These are phyloP conservation scores for Erysimum cheiranthoides DNA, from an alignment of 345 rosid genomes.

Conservation along the genomic window DNA sequence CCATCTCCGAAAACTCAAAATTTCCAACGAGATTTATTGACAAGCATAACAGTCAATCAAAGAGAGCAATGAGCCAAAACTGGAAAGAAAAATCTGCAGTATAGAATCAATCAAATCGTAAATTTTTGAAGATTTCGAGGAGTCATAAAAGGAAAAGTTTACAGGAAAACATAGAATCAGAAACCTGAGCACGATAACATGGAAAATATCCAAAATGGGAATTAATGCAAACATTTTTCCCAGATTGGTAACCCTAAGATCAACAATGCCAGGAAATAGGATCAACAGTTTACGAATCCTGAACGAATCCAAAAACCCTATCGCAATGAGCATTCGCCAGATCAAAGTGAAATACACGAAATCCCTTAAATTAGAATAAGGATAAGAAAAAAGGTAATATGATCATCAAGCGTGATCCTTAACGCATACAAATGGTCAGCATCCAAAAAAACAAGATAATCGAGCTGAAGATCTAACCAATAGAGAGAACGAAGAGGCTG, in stretches of 20 bases:
- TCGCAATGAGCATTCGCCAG: neutral
- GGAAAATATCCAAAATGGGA: neutral
- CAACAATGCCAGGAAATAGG: neutral
- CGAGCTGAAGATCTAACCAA: constrained; percentile 25
- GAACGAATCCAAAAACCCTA: constrained; percentile 10
- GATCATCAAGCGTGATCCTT: constrained; percentile 8
- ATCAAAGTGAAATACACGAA: neutral
- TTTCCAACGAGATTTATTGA: neutral
- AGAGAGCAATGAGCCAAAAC: neutral
- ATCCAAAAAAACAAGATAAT: neutral
- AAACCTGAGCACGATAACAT: neutral
- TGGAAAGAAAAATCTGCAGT: neutral
- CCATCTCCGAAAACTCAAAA: constrained; percentile 4
- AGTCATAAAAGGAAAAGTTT: neutral
- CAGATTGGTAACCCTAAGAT: constrained; percentile 7
- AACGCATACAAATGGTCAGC: neutral
- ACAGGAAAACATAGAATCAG: neutral
- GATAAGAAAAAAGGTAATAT: neutral
- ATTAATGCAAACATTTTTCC: neutral
- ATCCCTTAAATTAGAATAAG: neutral
- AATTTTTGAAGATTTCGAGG: neutral
- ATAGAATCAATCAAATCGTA: neutral
- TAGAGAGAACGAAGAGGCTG: neutral
- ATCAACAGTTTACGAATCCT: neutral
- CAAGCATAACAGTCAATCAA: neutral